Percentiles rank a stretch among this genome's conserved stretches.
phyloP scores from a whole-genome alignment of 2,329 filamentous ascomycete genomes.

The Metarhizium album region DNA sequence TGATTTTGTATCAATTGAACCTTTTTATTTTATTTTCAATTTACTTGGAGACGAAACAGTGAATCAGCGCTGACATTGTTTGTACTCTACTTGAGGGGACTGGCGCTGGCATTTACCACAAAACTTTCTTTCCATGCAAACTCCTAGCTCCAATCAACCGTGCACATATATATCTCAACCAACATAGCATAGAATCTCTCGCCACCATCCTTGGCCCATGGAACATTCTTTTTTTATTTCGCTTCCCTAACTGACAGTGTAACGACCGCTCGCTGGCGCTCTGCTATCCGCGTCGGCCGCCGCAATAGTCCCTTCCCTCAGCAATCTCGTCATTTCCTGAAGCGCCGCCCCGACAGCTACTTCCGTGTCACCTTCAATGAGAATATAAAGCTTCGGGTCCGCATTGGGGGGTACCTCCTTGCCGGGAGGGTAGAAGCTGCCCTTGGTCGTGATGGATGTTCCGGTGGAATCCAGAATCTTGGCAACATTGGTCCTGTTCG shows the following conservation, averaged over 20 bases:
- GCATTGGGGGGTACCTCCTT: slow-evolving; percentile 67
- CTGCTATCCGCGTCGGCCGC: slow-evolving; percentile 79
- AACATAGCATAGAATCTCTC: not conserved
- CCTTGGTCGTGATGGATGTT: slow-evolving; percentile 95
- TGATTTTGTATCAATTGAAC: not conserved
- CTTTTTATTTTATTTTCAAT: not conserved
- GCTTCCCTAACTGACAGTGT: slow-evolving; percentile 54
- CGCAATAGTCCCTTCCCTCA: slow-evolving; percentile 84
- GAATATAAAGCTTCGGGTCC: slow-evolving; percentile 91
- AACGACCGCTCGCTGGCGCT: slow-evolving; percentile 68
- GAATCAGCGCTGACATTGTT: not conserved
- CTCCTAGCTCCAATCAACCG: not conserved
- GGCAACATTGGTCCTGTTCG: slow-evolving; percentile 94
- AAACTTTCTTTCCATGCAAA: not conserved
- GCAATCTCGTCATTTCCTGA: slow-evolving; percentile 73
- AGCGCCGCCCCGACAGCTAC: slow-evolving; percentile 83
- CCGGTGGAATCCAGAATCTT: slow-evolving; percentile 94
- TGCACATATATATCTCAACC: not conserved
- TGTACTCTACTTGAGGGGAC: not conserved
- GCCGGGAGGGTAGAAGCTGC: slow-evolving; percentile 73
- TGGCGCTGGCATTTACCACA: not conserved
- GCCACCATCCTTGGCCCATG: not conserved
- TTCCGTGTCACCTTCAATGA: slow-evolving; percentile 96
- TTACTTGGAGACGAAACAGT: too few species aligned
- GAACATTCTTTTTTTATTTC: not conserved